Evolutionary conservation across 345 rosid species (phyloP), one percentile per base, ranked within the genome.

Genomic region (Aquilaria malaccensis): DNA sequence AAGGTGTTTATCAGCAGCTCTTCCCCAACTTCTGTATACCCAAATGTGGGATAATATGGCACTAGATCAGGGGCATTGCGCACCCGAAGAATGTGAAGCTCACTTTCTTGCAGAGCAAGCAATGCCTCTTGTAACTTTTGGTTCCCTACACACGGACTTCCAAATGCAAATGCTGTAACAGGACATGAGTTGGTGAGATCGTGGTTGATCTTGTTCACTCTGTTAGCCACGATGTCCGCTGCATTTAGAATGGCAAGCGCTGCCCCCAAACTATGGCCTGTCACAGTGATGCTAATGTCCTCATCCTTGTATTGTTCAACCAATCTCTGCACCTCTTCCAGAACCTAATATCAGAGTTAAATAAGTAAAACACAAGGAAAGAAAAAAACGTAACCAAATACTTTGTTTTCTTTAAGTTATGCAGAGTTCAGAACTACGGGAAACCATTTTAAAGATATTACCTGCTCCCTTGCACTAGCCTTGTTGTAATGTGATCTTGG

Each of bases 261-360:
- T 10, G 73, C 88, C 1, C 90, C 90, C 50, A 86, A 63, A 78
- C 88, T 88, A 66, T 82, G 90, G 7, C 93, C 88, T 0, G 82
- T 66, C 58, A 76, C 33, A 0, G 88, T 86, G 54, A 81, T 82
- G 78, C 87, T 84, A 52, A 78, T 58, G 62, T 82, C 93, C 59
- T 86, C 96, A 1, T 81, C 65, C 76, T 77, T 72, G 74, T 60
- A 82, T 47, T 57, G 11, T 15, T 82, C 71, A 30, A 88, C 61
- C 50, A 88, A 73, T 62, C 77, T 68, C 60, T 67, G 60, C 56
- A 84, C 74, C 71, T 84, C 93, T 6, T 10, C 66, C 7, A 70
- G 70, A 49, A 81, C 87, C 96, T 22, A 37, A 61, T 52, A 65
- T 48, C 61, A 58, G 33, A 56, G 47, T 62, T 55, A 15, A 70